Evolutionary conservation across 257 asterid species (phyloP), one percentile per base, ranked within the genome.

Genomic region (Solanum sejunctum): DNA sequence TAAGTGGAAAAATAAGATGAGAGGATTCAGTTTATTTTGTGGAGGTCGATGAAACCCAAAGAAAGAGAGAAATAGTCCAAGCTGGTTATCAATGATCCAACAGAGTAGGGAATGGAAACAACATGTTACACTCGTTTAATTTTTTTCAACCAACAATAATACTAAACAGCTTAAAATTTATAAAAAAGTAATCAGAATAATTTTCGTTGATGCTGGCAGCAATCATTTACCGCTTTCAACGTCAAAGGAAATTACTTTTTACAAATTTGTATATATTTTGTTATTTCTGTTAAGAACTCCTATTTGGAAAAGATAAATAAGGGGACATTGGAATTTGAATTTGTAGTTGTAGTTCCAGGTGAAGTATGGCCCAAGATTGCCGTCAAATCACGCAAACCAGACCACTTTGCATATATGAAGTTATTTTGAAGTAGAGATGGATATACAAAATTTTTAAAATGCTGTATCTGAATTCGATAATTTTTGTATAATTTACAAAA

Each of bases 61-160:
- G 70, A 61, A 78, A 39, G 39, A 20, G 58, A 58, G 67, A 73
- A 63, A 83, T 52, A 82, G 66, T 66, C 70, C 81, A 77, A 84
- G 78, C 39, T 84, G 83, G 89, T 73, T 63, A 85, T 84, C 86
- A 84, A 77, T 89, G 97, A 93, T 95, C 98, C 98, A 89, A 13
- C 58, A 66, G 92, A 93, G 95, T 93, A 90, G 98, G 98, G 88
- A 77, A 52, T 92, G 92, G 96, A 86, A 86, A 80, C 66, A 78
- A 78, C 64, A 8, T 26, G 10, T 52, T 52, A 28, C 83, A 16
- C 63, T 78, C 49, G 28, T 28, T 52, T 51, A 41, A 41, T 3
- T 41, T 18, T 18, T 70, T 70, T 70, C 10, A 70, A 70, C 54
- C 18, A 41, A 18, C 49, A 41, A 26, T 0, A 26, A 26, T 26